Conservation (phyloP, 352 stramenopile genomes). For the Stramenopiles sp. region DNA sequence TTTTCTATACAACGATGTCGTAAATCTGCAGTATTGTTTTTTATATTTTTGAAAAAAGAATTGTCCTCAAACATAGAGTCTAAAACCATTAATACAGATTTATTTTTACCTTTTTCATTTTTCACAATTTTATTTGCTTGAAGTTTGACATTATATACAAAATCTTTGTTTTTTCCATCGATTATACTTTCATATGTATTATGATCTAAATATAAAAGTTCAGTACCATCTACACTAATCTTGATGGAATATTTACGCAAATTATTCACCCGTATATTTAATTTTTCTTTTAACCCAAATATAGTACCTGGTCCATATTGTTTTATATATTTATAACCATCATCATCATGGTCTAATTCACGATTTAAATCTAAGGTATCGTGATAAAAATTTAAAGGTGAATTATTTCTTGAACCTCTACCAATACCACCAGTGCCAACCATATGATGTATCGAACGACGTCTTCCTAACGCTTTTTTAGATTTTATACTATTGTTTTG, state of each 20-base stretch:
- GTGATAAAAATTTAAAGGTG: background rate
- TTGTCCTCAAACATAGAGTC: background rate
- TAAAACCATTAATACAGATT: background rate
- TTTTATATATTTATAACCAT: background rate
- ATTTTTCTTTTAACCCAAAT: background rate
- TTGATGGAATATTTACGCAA: background rate
- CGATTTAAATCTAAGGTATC: background rate
- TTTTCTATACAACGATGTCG: background rate
- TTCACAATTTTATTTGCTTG: background rate
- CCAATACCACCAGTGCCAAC: background rate
- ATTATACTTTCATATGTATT: constrained; percentile 1
- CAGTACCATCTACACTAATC: background rate
- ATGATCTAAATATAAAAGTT: background rate
- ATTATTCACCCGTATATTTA: background rate
- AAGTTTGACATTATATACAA: background rate
- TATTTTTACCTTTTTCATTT: background rate
- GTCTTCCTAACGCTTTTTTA: background rate
- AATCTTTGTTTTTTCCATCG: background rate
- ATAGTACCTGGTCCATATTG: background rate
- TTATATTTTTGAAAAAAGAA: background rate
- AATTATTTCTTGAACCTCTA: background rate
- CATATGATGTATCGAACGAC: background rate
- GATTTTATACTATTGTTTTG: background rate
- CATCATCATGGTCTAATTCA: background rate
- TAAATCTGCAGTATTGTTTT: background rate